Evolutionary conservation across 306 rosid species (phyloP).

Genomic region (Citrullus mucosospermus): DNA sequence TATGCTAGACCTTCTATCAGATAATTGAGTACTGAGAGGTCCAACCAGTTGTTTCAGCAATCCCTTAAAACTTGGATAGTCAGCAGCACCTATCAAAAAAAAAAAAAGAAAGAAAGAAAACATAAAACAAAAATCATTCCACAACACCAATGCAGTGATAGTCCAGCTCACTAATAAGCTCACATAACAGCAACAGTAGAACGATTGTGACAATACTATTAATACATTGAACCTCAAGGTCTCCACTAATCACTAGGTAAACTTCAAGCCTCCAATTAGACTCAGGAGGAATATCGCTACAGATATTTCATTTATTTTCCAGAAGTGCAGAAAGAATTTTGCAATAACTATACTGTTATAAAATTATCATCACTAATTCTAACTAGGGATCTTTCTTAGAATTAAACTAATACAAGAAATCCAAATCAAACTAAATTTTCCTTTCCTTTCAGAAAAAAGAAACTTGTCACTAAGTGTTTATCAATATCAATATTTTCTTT

Average conservation of each 20-base stretch:
- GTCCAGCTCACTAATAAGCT: not conserved
- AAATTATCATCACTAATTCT: not conserved
- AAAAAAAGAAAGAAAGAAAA: slow-evolving; percentile 3
- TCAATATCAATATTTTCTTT: not conserved
- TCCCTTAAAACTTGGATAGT: slow-evolving; percentile 75
- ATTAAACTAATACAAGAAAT: not conserved
- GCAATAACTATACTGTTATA: not conserved
- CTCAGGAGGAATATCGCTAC: not conserved
- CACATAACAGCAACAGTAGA: not conserved
- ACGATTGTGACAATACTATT: not conserved
- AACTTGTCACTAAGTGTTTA: not conserved
- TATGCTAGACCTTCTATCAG: slow-evolving; percentile 96
- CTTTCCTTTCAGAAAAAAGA: not conserved
- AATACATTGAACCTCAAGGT: not conserved
- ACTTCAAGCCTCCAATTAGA: not conserved
- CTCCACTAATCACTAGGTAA: not conserved
- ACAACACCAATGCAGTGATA: not conserved
- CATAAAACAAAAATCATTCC: slow-evolving; percentile 6
- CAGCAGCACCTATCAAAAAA: slow-evolving; percentile 65
- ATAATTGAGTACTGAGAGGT: slow-evolving; percentile 74
- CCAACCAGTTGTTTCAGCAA: slow-evolving; percentile 89
- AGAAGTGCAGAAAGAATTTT: not conserved
- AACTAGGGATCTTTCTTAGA: not conserved
- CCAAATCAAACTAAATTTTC: not conserved
- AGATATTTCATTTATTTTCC: not conserved